phyloP scores from a whole-genome alignment of 768 basidiomycete genomes.

The Mycena amicta region DNA sequence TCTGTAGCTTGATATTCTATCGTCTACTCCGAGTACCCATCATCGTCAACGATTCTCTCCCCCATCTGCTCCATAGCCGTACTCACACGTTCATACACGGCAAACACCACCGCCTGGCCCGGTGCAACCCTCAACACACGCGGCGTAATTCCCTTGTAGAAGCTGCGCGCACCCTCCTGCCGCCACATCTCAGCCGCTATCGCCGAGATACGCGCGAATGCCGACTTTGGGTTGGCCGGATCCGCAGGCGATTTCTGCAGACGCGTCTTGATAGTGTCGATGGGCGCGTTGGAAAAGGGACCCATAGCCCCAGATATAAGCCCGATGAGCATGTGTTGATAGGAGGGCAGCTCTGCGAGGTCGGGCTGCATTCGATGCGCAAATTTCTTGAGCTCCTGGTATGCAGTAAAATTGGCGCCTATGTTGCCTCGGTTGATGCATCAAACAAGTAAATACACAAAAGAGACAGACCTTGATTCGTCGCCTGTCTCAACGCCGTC shows the following conservation, averaged over 20 bases:
- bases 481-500: constrained; percentile 94
- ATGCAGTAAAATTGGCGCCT: constrained; percentile 97
- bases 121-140: constrained; percentile 95
- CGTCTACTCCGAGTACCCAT: constrained; percentile 64
- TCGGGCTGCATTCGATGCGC: constrained; percentile 80
- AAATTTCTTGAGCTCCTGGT: constrained; percentile 92
- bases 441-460: no score
- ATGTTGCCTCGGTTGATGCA: no score
- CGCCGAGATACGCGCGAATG: constrained; percentile 74
- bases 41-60: constrained; percentile 57
- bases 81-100: constrained; percentile 92
- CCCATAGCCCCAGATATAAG: constrained; percentile 97
- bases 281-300: constrained; percentile 96
- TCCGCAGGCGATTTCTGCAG: constrained; percentile 81
- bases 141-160: constrained; percentile 99
- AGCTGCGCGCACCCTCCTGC: constrained; percentile 83
- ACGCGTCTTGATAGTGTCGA: constrained; percentile 95
- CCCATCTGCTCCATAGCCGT: constrained; percentile 68
- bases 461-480: constrained; percentile 87
- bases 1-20: constrained; percentile 2
- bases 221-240: constrained; percentile 61
- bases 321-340: constrained; percentile 95
- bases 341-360: constrained; percentile 79
- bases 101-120: constrained; percentile 95
- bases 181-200: constrained; percentile 95